phyloP scores from a whole-genome alignment of 768 basidiomycete species.

The Boletellus emodensis region DNA sequence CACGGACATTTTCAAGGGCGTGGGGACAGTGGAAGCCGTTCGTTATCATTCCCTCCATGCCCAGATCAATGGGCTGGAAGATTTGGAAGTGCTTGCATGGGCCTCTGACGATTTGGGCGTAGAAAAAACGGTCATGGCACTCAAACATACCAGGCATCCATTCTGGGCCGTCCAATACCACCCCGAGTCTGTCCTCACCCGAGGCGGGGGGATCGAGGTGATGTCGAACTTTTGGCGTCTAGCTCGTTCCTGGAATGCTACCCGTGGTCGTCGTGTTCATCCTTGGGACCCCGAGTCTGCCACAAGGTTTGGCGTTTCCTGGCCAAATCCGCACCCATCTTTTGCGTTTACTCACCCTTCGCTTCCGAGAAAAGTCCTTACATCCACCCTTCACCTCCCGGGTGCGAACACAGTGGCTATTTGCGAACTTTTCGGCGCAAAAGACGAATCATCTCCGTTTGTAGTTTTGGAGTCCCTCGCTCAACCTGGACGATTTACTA shows the following conservation, averaged over 20 bases:
- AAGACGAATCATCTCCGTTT: constrained; percentile 57
- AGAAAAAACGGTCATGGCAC: constrained; percentile 71
- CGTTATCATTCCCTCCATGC: constrained; percentile 81
- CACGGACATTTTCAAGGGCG: constrained; percentile 56
- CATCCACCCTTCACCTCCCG: constrained; percentile 40
- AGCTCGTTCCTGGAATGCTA: constrained; percentile 53
- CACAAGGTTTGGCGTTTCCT: constrained; percentile 45
- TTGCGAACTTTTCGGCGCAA: constrained; percentile 61
- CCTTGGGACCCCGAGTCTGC: constrained; percentile 41
- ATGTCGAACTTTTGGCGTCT: constrained; percentile 72
- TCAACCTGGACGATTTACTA: constrained; percentile 68
- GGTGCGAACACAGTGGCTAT: constrained; percentile 42
- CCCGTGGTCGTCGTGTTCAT: constrained; percentile 33
- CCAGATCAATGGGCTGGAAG: constrained; percentile 40
- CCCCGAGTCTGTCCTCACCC: constrained; percentile 77
- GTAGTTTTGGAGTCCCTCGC: constrained; percentile 75
- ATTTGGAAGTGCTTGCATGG: constrained; percentile 70
- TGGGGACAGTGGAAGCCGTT: constrained; percentile 54
- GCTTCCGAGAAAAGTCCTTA: constrained; percentile 31
- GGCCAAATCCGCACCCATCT: constrained; percentile 47
- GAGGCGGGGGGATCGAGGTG: constrained; percentile 63
- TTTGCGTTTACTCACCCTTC: constrained; percentile 17
- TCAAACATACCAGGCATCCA: constrained; percentile 57
- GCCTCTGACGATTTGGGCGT: constrained; percentile 63
- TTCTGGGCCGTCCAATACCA: constrained; percentile 92